Evolutionary conservation across 1,284 basidiomycete species (phyloP), one percentile per base, ranked within the genome.

Genomic region (Dichomitus squalens): DNA sequence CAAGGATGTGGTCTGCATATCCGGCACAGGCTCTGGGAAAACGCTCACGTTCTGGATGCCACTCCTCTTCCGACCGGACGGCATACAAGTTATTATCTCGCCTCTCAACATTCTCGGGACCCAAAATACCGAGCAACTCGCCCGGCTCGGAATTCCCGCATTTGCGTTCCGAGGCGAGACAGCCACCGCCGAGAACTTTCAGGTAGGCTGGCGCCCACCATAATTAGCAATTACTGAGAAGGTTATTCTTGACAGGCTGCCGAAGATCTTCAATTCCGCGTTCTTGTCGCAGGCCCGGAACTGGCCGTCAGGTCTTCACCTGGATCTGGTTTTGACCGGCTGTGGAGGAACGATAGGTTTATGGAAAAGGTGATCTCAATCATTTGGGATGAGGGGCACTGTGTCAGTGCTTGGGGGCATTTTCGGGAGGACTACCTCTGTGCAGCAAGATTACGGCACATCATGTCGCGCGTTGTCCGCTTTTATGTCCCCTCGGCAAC

Each of bases 341-440:
- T 76, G 1, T 74, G 69, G 67, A 67, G 65, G 14, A 63, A 69
- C 3, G 27, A 53, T 0, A 43, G 40, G 0, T 70, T 77, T 47
- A 66, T 63, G 9, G 59, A 49, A 5, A 33, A 50, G 1, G 29
- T 76, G 0, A 49, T 74, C 9, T 67, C 64, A 49, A 44, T 77
- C n/a, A 59, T 71, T 0, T 72, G 71, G 52, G 75, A 78, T 55
- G 73, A 78, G 60, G 75, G 59, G 0, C 75, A 78, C 39, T 75
- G 73, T 52, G 66, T 75, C 35, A 71, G 68, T 29, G 56, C 63
- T 27, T 77, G 75, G 76, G 71, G 72, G 6, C 44, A 46, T 0
- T 76, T 77, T 57, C 62, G 70, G 1, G 63, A 59, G 7, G 70
- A 75, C 49, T 76, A 72, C 62, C 58, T 54, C 5, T 40, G 72